Evolutionary conservation across 2,329 filamentous ascomycete genomes (phyloP).

Genomic region (Paracoccidioides brasiliensis): DNA sequence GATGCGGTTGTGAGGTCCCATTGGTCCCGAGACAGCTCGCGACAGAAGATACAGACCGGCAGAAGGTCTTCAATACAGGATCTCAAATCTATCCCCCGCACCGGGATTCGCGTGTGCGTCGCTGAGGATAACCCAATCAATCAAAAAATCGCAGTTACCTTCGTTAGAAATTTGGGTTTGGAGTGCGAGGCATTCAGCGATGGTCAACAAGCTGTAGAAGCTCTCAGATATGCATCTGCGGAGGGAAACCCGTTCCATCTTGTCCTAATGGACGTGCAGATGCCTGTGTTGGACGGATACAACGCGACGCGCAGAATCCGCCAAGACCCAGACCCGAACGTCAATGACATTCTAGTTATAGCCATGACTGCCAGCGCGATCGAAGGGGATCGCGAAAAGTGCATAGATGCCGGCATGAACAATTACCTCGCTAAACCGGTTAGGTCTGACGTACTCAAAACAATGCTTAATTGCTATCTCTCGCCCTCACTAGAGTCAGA

Average conservation of each 20-base stretch:
- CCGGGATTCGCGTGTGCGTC: slow-evolving; percentile 76
- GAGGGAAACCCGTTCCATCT: slow-evolving; percentile 73
- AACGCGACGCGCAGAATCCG: slow-evolving; percentile 77
- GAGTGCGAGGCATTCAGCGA: slow-evolving; percentile 82
- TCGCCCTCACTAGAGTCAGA: slow-evolving; percentile 30
- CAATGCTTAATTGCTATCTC: slow-evolving; percentile 62
- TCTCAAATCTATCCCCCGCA: slow-evolving; percentile 59
- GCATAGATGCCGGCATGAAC: slow-evolving; percentile 92
- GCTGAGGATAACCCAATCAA: slow-evolving; percentile 95
- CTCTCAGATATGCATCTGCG: slow-evolving; percentile 57
- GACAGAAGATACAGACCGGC: slow-evolving; percentile 30
- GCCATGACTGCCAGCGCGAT: slow-evolving; percentile 96
- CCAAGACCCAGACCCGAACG: slow-evolving; percentile 59
- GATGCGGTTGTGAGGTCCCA: slow-evolving; percentile 44
- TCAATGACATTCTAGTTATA: slow-evolving; percentile 78
- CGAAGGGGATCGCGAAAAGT: slow-evolving; percentile 87
- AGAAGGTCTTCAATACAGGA: slow-evolving; percentile 43
- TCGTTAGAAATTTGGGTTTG: slow-evolving; percentile 75
- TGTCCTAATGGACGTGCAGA: slow-evolving; percentile 91
- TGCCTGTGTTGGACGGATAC: slow-evolving; percentile 87
- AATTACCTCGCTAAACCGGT: slow-evolving; percentile 94
- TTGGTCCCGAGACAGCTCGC: slow-evolving; percentile 37
- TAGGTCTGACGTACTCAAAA: slow-evolving; percentile 72
- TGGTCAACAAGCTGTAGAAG: slow-evolving; percentile 75
- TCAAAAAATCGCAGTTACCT: slow-evolving; percentile 84